Conservation (phyloP, 805 yeast genomes). For the Monosporozyma unispora region DNA sequence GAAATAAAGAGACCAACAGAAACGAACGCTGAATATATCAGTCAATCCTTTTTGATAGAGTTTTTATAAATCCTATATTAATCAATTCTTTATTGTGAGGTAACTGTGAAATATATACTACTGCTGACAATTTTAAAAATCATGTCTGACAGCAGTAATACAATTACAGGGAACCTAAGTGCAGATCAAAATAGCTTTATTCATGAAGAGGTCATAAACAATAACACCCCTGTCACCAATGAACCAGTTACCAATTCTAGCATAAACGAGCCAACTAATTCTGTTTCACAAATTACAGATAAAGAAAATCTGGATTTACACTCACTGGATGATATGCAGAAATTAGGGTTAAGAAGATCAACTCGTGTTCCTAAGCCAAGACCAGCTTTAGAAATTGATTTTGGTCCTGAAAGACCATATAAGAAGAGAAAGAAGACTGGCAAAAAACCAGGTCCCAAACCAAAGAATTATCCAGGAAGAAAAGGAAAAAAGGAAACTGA, state of each 20-base stretch:
- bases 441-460: conserved; percentile 1
- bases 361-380: conserved; percentile 19
- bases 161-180: background rate
- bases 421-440: conserved; percentile 6
- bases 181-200: background rate
- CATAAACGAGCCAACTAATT: background rate
- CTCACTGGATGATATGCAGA: conserved; percentile 4
- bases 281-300: background rate
- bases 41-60: background rate
- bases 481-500: conserved; percentile 6
- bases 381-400: conserved; percentile 11
- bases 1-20: background rate
- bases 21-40: background rate
- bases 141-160: background rate
- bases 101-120: background rate
- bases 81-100: background rate
- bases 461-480: conserved; percentile 7
- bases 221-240: background rate
- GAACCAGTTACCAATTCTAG: background rate
- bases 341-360: conserved; percentile 18
- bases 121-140: background rate
- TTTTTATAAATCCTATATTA: background rate
- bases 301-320: background rate
- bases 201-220: background rate
- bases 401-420: conserved; percentile 11